phyloP scores from a whole-genome alignment of 2,329 filamentous ascomycete genomes.

The Lachnellula willkommii region DNA sequence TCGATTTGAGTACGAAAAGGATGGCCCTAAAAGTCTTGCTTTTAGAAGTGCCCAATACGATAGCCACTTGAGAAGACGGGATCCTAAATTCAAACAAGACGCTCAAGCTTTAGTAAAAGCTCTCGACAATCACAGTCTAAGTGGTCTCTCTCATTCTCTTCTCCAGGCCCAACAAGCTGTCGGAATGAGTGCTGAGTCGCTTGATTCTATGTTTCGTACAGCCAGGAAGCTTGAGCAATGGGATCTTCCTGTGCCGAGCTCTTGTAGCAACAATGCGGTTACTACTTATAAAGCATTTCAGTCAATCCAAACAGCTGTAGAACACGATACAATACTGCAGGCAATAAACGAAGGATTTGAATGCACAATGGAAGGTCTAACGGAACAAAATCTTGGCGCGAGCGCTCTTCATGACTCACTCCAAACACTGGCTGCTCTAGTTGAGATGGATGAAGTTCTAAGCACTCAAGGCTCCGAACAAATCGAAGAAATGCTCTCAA shows the following conservation, averaged over 20 bases:
- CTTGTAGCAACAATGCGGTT: conserved; percentile 57
- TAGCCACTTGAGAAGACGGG: conserved; percentile 64
- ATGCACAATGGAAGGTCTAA: conserved; percentile 54
- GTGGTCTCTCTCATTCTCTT: conserved; percentile 78
- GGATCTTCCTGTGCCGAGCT: conserved; percentile 73
- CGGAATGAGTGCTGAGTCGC: conserved; percentile 50
- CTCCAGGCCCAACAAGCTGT: conserved; percentile 61
- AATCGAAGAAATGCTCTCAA: conserved; percentile 54
- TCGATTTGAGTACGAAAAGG: conserved; percentile 81
- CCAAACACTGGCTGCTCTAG: conserved; percentile 63
- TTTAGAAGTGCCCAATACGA: conserved; percentile 91
- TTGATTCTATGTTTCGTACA: conserved; percentile 71
- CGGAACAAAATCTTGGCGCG: conserved; percentile 44
- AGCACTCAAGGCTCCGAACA: conserved; percentile 54
- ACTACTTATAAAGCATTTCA: conserved; percentile 79
- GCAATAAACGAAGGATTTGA: conserved; percentile 60
- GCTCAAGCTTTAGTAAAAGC: conserved; percentile 68
- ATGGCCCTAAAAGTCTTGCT: conserved; percentile 79
- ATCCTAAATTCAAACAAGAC: conserved; percentile 52
- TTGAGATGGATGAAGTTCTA: conserved; percentile 76
- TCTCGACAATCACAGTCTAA: conserved; percentile 73
- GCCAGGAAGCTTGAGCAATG: conserved; percentile 83
- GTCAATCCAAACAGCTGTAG: conserved; percentile 62
- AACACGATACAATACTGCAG: conserved; percentile 46
- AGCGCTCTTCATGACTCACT: conserved; percentile 50